Conservation (phyloP, 768 basidiomycete species). For the Hypholoma sublateritium region DNA sequence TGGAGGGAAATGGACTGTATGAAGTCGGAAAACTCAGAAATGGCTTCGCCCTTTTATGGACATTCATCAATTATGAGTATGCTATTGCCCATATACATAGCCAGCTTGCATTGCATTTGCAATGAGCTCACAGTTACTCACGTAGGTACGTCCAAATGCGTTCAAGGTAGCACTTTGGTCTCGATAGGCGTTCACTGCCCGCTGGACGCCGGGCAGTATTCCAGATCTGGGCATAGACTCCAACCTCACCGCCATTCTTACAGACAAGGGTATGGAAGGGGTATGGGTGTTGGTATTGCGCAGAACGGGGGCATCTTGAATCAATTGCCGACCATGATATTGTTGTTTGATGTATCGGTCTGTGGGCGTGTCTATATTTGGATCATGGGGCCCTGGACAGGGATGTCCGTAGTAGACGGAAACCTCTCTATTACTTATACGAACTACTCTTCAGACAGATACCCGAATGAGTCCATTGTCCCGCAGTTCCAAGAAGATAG, state of each 20-base stretch:
- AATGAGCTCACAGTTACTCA: constrained; percentile 4
- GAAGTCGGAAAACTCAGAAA: not conserved
- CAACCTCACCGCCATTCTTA: not conserved
- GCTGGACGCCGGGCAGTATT: not conserved
- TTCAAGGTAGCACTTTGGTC: not conserved
- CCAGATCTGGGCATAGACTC: not conserved
- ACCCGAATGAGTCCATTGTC: too few species aligned
- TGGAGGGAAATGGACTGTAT: not conserved
- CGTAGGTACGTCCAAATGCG: constrained; percentile 9
- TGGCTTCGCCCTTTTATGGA: constrained; percentile 9
- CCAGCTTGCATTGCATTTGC: not conserved
- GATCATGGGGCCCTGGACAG: too few species aligned
- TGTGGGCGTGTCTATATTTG: too few species aligned
- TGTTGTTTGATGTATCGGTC: too few species aligned
- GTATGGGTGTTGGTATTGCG: not conserved
- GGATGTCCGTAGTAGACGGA: too few species aligned
- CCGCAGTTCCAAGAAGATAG: too few species aligned
- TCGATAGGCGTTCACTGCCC: not conserved
- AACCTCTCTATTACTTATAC: too few species aligned
- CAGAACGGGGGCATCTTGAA: too few species aligned
- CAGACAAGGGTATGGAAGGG: not conserved
- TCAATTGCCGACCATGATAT: too few species aligned
- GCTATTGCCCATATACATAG: not conserved
- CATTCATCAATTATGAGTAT: too few species aligned
- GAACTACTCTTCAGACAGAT: too few species aligned